phyloP scores from a whole-genome alignment of 805 yeast species.

The Peterozyma toletana region DNA sequence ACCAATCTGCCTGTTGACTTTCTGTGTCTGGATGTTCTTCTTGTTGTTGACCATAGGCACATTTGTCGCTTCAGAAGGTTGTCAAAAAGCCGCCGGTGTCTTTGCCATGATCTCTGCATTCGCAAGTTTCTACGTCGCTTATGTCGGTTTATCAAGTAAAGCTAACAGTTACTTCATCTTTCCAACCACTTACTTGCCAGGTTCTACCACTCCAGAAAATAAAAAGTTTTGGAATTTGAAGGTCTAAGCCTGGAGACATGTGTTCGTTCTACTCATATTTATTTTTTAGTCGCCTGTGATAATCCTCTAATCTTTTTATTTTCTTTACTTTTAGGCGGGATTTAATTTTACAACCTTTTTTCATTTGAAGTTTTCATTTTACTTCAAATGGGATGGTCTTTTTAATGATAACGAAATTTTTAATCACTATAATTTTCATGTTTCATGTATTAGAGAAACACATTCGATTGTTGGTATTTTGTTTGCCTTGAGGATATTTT shows the following conservation, averaged over 20 bases:
- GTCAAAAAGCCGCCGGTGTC: constrained; percentile 32
- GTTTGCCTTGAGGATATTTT: too few species aligned
- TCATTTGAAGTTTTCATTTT: too few species aligned
- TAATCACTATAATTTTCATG: too few species aligned
- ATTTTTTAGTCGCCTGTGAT: too few species aligned
- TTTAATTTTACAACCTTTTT: too few species aligned
- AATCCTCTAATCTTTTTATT: too few species aligned
- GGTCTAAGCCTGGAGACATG: not conserved
- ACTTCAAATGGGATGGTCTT: too few species aligned
- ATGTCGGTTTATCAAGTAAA: constrained; percentile 25
- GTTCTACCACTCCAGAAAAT: not conserved
- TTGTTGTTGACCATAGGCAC: constrained; percentile 31
- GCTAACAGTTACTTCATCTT: not conserved
- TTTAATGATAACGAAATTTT: too few species aligned
- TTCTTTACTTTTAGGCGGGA: too few species aligned
- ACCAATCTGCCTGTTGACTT: constrained; percentile 27
- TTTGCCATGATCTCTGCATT: constrained; percentile 31
- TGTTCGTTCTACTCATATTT: too few species aligned
- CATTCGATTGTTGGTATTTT: too few species aligned
- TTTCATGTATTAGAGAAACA: too few species aligned
- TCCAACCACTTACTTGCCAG: not conserved
- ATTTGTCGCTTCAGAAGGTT: constrained; percentile 25
- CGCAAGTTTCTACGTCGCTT: constrained; percentile 34
- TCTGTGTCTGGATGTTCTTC: constrained; percentile 33
- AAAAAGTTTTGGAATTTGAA: not conserved